Base-by-base conservation (phyloP, 2,329 filamentous ascomycete species). In the Aspergillus terreus region DNA sequence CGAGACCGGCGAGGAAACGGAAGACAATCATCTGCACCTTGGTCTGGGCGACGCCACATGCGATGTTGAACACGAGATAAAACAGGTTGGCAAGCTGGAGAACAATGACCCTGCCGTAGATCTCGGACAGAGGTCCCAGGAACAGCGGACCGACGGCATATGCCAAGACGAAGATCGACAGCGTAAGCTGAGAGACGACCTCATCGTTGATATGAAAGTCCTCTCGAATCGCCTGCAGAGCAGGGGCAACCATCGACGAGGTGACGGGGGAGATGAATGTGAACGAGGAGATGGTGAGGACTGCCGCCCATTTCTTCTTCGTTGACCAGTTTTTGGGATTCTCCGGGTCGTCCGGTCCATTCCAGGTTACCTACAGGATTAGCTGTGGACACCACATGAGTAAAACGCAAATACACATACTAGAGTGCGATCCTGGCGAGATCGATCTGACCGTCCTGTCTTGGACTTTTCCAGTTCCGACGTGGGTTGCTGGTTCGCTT, bases 251-350 rank as follows among this genome's bases (percentile, higher is more conserved):
- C 78, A 86, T 85, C 33, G 80, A 81, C 4, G 81, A 83, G 2
- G 83, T 82, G 23, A 87, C 81, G 0, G 84, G 83, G 2, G 82
- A 83, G 53, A 86, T 80, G 57, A 85, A 77, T 2, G 82, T 83
- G 63, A 84, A 84, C 46, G 73, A 70, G 0, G 82, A 78, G 27
- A 84, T 72, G 49, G 82, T 72, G 36, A 82, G 69, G 2, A 80
- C 78, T 17, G 77, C 77, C 1, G 70, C 68, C 83, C 82, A 86
- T 65, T 84, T 85, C 62, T 75, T 78, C 30, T 65, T 69, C 27
- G 68, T 69, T 0, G 73, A 53, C 82, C 83, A 87, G 65, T 84
- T 83, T 50, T 72, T 71, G 1, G 75, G 74, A 46, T 78, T 76
- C 5, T 67, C 65, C 0, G 72, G 71, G 49, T 78, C 75, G 47